phyloP scores from a whole-genome alignment of 164 flowering plant species.

The Paratinospora sagittata region DNA sequence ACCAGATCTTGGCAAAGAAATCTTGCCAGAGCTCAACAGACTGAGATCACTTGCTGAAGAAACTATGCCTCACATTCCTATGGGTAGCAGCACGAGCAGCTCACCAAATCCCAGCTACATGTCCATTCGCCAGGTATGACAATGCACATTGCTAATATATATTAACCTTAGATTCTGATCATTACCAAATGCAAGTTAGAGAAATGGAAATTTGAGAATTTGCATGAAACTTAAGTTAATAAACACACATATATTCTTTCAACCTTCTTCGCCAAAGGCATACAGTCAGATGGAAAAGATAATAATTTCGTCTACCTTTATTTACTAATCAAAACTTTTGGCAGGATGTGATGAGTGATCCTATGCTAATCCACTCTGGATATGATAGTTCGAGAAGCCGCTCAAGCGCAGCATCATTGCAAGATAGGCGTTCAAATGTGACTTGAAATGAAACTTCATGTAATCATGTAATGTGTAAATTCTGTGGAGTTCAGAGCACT shows the following conservation, averaged over 20 bases:
- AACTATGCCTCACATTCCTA: conserved; percentile 23
- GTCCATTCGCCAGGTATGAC: conserved; percentile 10
- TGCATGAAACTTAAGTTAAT: background rate
- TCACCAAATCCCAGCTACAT: conserved; percentile 23
- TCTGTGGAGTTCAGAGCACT: conserved; percentile 5
- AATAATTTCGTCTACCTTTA: conserved; percentile 1
- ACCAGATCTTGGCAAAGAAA: conserved; percentile 48
- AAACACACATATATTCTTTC: too few relatives aligned
- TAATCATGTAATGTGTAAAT: background rate
- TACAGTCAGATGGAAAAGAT: background rate
- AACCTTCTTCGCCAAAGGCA: too few relatives aligned
- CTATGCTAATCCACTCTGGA: conserved; percentile 14
- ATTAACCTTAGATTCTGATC: background rate
- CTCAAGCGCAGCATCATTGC: conserved; percentile 22
- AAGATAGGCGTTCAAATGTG: conserved; percentile 18
- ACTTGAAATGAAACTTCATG: background rate
- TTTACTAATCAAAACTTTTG: background rate
- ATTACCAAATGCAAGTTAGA: background rate
- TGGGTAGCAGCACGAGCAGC: conserved; percentile 9
- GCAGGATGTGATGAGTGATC: conserved; percentile 33
- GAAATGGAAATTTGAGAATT: background rate
- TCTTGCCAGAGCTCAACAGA: conserved; percentile 54
- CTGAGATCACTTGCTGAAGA: conserved; percentile 49
- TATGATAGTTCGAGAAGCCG: conserved; percentile 30
- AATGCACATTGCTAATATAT: background rate